These are phyloP conservation scores for Apiotrichum sp. DNA, from an alignment of 1,284 basidiomycete genomes.

Conservation along the genomic window DNA sequence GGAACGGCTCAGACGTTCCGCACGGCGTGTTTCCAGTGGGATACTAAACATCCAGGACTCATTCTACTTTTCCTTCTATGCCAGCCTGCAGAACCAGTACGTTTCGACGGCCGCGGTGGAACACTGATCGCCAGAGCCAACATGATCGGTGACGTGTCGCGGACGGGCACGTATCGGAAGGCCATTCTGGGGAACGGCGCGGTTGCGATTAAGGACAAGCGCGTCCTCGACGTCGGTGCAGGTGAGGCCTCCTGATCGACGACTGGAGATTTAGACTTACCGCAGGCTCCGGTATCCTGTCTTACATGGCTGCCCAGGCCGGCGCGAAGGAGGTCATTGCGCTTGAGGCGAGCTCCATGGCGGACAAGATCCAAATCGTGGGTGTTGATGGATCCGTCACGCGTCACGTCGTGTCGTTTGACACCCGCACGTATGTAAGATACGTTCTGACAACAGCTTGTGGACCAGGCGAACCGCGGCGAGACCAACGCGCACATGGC, in stretches of 20 bases:
- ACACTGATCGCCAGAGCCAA: slow-evolving; percentile 34
- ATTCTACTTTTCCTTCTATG: slow-evolving; percentile 43
- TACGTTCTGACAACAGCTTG: slow-evolving; percentile 26
- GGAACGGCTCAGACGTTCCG: too few species aligned
- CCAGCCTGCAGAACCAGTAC: slow-evolving; percentile 37
- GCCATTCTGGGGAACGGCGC: slow-evolving; percentile 46
- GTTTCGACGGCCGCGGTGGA: not conserved
- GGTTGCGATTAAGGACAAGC: slow-evolving; percentile 41
- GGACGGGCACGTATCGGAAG: slow-evolving; percentile 46
- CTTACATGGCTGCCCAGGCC: slow-evolving; percentile 50
- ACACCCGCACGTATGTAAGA: not conserved
- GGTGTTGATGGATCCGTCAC: slow-evolving; percentile 7
- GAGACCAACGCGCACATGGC: slow-evolving; percentile 37
- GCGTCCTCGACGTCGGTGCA: slow-evolving; percentile 50
- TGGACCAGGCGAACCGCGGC: slow-evolving; percentile 41
- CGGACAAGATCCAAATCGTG: slow-evolving; percentile 48
- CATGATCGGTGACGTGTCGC: slow-evolving; percentile 46
- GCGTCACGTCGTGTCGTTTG: too few species aligned
- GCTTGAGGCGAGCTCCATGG: slow-evolving; percentile 51
- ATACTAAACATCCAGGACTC: slow-evolving; percentile 1
- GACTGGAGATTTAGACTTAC: too few species aligned
- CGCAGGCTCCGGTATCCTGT: slow-evolving; percentile 51
- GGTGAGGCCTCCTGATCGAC: slow-evolving; percentile 22
- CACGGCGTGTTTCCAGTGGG: not conserved
- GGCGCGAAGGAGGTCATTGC: slow-evolving; percentile 51